Evolutionary conservation across 257 asterid species (phyloP), one percentile per base, ranked within the genome.

Genomic region (Solanum sitiens): DNA sequence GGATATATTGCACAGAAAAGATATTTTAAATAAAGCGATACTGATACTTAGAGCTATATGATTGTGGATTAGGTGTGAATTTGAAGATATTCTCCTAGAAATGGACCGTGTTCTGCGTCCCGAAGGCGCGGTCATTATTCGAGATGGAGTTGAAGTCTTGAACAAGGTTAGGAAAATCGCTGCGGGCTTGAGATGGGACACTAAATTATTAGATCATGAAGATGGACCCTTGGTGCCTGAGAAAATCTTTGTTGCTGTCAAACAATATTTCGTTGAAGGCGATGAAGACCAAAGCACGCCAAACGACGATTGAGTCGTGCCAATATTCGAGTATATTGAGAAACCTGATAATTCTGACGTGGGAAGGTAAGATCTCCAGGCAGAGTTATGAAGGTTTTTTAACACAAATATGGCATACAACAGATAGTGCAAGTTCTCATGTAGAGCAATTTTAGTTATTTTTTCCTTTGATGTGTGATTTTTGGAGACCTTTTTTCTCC

Each of bases 161-260:
- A 96, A 95, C 89, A 92, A 93, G 93, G 98, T 96, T 73, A 92
- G 90, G 91, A 91, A 94, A 86, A 92, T 96, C 7, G 94, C 92
- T 0, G 86, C 92, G 68, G 98, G 98, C 16, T 93, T 96, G 98
- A 91, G 98, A 91, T 96, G 98, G 98, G 96, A 94, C 18, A 68
- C 87, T 3, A 96, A 92, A 88, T 88, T 96, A 95, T 40, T 91
- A 87, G 99, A 96, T 89, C 99, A 96, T 32, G 98, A 96, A 86
- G 98, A 95, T 61, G 98, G 99, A 12, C 99, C 99, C 20, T 89
- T 96, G 15, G 99, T 96, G 59, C 98, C 99, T 12, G 95, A 95
- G 92, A 96, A 96, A 87, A 92, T 95, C 86, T 93, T 96, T 16
- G 72, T 96, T 11, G 98, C 95, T 2, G 93, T 92, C 1, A 95